Evolutionary conservation across 1,284 basidiomycete genomes (phyloP).

Genomic region (Apiotrichum sp.): DNA sequence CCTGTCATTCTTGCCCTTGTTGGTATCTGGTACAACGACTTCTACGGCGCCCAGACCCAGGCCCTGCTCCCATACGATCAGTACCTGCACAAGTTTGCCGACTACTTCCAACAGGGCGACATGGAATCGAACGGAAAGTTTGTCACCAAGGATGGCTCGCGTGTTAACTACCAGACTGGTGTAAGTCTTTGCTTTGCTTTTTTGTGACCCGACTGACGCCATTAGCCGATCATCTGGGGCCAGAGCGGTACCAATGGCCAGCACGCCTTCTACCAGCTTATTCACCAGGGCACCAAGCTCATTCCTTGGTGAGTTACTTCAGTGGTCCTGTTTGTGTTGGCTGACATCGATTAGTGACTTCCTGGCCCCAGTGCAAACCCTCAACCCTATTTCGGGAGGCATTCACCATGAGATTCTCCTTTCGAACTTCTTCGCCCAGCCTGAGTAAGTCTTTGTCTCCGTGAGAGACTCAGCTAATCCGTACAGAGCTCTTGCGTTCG

Average conservation of each 20-base stretch:
- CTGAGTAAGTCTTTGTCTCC: conserved; percentile 52
- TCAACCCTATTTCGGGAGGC: conserved; percentile 79
- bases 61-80: conserved; percentile 96
- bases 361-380: conserved; percentile 86
- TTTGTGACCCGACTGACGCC: conserved; percentile 1
- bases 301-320: conserved; percentile 56
- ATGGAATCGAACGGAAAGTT: conserved; percentile 99
- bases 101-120: conserved; percentile 99
- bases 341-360: conserved; percentile 61
- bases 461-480: not conserved
- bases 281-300: conserved; percentile 90
- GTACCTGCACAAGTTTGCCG: conserved; percentile 97
- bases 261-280: conserved; percentile 98
- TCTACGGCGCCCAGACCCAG: conserved; percentile 91
- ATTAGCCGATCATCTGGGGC: conserved; percentile 96
- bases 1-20: conserved; percentile 86
- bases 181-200: conserved; percentile 50
- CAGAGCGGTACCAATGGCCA: conserved; percentile 97
- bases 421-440: conserved; percentile 97
- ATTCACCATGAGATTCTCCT: conserved; percentile 98
- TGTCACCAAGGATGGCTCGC: conserved; percentile 85
- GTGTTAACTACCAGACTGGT: conserved; percentile 93
- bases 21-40: conserved; percentile 98
- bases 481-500: conserved; percentile 79
- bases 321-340: not conserved